These are phyloP conservation scores for Ceriops zippeliana DNA, from an alignment of 345 rosid genomes.

Conservation along the genomic window DNA sequence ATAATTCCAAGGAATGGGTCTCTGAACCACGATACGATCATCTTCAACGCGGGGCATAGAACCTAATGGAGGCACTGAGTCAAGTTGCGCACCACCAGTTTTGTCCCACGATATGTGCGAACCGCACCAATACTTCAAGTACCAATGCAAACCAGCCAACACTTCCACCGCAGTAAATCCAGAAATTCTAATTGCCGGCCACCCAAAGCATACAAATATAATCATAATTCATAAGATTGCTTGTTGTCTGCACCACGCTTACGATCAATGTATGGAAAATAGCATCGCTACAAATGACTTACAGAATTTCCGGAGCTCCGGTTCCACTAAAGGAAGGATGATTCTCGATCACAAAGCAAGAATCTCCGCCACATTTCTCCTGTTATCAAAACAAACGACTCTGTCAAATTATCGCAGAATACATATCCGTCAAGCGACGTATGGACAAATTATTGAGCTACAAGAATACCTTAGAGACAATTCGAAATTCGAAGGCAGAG, in stretches of 20 bases:
- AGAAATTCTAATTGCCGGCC: conserved; percentile 39
- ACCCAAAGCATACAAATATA: conserved; percentile 11
- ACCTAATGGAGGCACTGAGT: conserved; percentile 43
- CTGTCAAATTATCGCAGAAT: background rate
- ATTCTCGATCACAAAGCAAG: conserved; percentile 47
- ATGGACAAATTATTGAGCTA: no score
- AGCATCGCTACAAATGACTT: conserved; percentile 5
- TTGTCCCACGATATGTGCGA: conserved; percentile 68
- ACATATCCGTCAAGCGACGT: background rate
- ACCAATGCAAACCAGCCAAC: conserved; percentile 66
- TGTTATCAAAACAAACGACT: conserved; percentile 2
- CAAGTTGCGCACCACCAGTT: conserved; percentile 59
- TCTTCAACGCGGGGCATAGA: conserved; percentile 50
- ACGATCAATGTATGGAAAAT: background rate
- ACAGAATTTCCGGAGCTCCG: conserved; percentile 46
- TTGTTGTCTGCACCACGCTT: background rate
- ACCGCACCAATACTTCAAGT: conserved; percentile 58
- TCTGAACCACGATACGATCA: conserved; percentile 40
- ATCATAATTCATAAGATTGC: background rate
- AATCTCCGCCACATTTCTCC: conserved; percentile 49
- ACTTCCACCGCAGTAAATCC: conserved; percentile 66
- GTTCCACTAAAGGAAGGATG: conserved; percentile 27
- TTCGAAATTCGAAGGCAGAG: conserved; percentile 48
- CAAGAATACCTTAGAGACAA: conserved; percentile 43
- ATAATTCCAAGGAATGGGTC: conserved; percentile 68